Percentiles rank a stretch among this genome's conserved stretches.
phyloP scores from a whole-genome alignment of 73 alveolate species.

The Loxodes magnus region DNA sequence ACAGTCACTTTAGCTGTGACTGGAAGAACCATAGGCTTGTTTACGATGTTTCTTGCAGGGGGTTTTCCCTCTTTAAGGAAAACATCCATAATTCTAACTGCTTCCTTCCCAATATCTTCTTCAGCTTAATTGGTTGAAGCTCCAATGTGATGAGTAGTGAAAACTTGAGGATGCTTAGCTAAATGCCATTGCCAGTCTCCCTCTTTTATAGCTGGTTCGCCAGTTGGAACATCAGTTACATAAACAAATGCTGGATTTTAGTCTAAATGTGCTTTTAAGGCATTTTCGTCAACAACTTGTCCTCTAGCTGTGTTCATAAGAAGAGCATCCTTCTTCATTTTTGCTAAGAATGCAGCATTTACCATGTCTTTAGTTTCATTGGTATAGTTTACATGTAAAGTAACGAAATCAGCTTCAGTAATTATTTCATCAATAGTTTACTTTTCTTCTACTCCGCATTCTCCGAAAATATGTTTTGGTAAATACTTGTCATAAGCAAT shows the following conservation, averaged over 20 bases:
- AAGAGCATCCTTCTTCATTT: slow-evolving; percentile 63
- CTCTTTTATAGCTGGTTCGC: slow-evolving; percentile 53
- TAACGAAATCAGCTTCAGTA: slow-evolving; percentile 41
- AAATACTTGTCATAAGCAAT: slow-evolving; percentile 22
- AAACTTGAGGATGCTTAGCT: slow-evolving; percentile 44
- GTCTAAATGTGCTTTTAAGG: slow-evolving; percentile 35
- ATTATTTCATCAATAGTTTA: slow-evolving; percentile 30
- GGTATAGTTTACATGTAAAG: slow-evolving; percentile 63
- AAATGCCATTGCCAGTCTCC: slow-evolving; percentile 44
- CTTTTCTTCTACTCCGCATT: slow-evolving; percentile 22
- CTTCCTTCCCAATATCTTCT: slow-evolving; percentile 47
- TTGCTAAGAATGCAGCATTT: slow-evolving; percentile 42
- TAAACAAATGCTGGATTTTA: slow-evolving; percentile 32
- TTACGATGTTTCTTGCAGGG: too few species aligned
- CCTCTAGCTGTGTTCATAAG: slow-evolving; percentile 72
- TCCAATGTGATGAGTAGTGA: slow-evolving; percentile 56
- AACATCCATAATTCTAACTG: slow-evolving; percentile 44
- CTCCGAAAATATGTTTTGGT: slow-evolving; percentile 20
- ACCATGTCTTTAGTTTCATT: slow-evolving; percentile 55
- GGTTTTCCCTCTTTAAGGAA: too few species aligned
- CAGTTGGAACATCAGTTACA: slow-evolving; percentile 43
- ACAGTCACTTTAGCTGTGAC: too few species aligned
- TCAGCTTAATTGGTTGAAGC: slow-evolving; percentile 62
- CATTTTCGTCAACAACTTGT: slow-evolving; percentile 52
- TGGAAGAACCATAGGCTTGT: too few species aligned